Base-by-base conservation (phyloP, 73 alveolate genomes). In the Tetrahymena thermophila region DNA sequence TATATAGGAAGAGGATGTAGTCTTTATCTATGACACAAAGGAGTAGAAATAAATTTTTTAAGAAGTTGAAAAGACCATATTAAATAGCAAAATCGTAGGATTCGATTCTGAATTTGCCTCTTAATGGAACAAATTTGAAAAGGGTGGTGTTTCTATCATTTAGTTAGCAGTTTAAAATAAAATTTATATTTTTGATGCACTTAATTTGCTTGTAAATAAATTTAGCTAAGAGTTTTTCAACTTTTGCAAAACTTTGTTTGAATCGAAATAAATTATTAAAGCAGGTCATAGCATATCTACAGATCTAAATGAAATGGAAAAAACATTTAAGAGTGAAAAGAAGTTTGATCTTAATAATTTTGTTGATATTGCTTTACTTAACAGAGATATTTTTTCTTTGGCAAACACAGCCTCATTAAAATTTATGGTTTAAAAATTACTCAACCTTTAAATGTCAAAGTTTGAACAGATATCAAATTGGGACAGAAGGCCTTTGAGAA, bases 391-490 rank as follows among this genome's bases (percentile, higher is more conserved):
- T 25, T 71, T 71, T 31, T 71, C 89, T 19, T 71, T 71, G 23
- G 23, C 89, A 23, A 71, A 71, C 23, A 28, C 89, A 9, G 89
- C 89, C 89, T 71, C 89, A 28, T 31, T 71, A n/a, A 71, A 71
- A 71, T 71, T 71, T 71, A 71, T 71, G 85, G 37, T 56, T 31
- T 43, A 43, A 34, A 43, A 93, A 40, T 21, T 95, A 34, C 85
- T 89, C 10, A 56, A 93, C 19, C 50, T 44, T 83, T 57, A 85
- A 28, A 35, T 98, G 85, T 98, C 99, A 56, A 98, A 98, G 94
- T 95, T 94, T 93, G 99, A 98, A 44, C 98, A 98, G 96, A 97
- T 97, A 31, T 98, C 99, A 15, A 96, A 98, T 96, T 98, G 99
- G 99, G 98, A 98, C 37, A 95, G 95, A 93, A 95, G 99, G 35